Percentiles rank a stretch among this genome's conserved stretches.
phyloP scores from a whole-genome alignment of 164 flowering plant species.

The grape (Vitis vinifera) region ASM3070453v1 NC_081823.1:8837501-8838000 shows the following conservation, averaged over 20 bases:
- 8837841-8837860: neutral
- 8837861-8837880: neutral
- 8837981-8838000: neutral
- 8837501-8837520: neutral
- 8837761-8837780: too few species aligned
- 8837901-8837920: too few species aligned
- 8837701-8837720: conserved; percentile 57
- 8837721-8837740: conserved; percentile 44
- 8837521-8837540: conserved; percentile 47
- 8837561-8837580: conserved; percentile 98
- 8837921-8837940: neutral
- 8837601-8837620: conserved; percentile 90
- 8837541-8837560: conserved; percentile 82
- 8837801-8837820: neutral
- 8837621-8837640: conserved; percentile 92
- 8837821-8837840: neutral
- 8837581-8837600: conserved; percentile 97
- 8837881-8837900: neutral
- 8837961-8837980: neutral
- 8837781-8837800: too few species aligned
- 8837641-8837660: conserved; percentile 86
- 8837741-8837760: too few species aligned
- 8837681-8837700: conserved; percentile 36
- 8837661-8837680: conserved; percentile 62
- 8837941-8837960: neutral